Conservation (phyloP, 257 asterid species). For the Ballota nigra region DNA sequence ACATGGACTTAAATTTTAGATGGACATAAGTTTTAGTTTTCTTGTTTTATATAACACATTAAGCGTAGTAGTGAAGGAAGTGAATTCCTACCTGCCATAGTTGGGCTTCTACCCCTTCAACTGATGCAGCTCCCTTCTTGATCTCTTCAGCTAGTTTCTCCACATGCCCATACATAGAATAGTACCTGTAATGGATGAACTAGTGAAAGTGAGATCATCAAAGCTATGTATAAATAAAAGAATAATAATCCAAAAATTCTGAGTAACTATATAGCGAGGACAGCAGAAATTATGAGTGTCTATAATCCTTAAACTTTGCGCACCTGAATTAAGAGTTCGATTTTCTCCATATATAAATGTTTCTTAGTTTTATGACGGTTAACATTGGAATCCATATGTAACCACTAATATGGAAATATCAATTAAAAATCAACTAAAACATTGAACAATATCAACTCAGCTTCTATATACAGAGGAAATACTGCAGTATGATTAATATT, state of each 20-base stretch:
- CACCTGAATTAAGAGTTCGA: too few relatives aligned
- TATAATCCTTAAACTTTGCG: too few relatives aligned
- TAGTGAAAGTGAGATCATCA: constrained; percentile 12
- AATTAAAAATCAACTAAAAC: background rate
- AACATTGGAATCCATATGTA: background rate
- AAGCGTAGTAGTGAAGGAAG: constrained; percentile 1
- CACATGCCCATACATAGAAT: constrained; percentile 82
- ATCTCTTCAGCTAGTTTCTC: constrained; percentile 88
- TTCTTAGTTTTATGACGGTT: background rate
- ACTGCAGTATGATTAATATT: background rate
- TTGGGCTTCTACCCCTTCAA: constrained; percentile 82
- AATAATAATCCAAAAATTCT: background rate
- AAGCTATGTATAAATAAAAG: background rate
- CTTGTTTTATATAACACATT: background rate
- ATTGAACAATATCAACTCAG: background rate
- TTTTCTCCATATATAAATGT: background rate
- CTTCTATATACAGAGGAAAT: background rate
- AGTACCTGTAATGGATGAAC: constrained; percentile 57
- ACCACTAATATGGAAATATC: too few relatives aligned
- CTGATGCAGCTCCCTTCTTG: constrained; percentile 73
- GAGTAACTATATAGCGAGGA: background rate
- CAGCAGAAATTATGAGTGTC: background rate
- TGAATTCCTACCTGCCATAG: constrained; percentile 64
- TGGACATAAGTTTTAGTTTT: background rate
- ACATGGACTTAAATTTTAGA: too few relatives aligned